Evolutionary conservation across 768 basidiomycete genomes (phyloP).

Genomic region (Termitomyces eurrhizus): DNA sequence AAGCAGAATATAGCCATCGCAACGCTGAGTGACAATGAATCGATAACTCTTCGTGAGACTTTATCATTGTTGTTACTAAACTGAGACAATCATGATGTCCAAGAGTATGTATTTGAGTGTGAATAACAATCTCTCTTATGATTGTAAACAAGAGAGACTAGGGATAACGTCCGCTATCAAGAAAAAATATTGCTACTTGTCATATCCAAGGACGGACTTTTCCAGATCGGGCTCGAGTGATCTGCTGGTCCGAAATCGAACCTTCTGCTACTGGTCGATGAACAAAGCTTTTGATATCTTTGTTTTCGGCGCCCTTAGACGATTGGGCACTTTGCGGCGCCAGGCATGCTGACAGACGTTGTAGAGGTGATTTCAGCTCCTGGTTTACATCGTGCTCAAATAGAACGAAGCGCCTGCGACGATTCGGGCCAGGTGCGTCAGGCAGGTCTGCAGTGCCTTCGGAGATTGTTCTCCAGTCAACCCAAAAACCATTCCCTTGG

Average conservation of each 20-base stretch:
- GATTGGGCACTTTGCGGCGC: not conserved
- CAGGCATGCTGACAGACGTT: not conserved
- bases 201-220: not conserved
- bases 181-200: too few relatives aligned
- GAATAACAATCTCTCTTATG: too few relatives aligned
- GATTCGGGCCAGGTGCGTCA: conserved; percentile 20
- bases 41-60: too few relatives aligned
- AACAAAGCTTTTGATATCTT: not conserved
- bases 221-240: not conserved
- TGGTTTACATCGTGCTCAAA: not conserved
- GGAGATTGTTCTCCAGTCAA: conserved; percentile 26
- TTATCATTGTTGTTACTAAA: too few relatives aligned
- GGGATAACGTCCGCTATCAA: too few relatives aligned
- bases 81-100: too few relatives aligned
- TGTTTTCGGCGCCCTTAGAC: not conserved
- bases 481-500: conserved; percentile 22
- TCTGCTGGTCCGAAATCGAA: conserved; percentile 2
- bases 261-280: not conserved
- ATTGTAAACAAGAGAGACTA: too few relatives aligned
- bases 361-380: not conserved
- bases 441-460: conserved; percentile 28
- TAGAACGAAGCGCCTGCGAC: not conserved
- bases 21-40: too few relatives aligned
- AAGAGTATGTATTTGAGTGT: too few relatives aligned
- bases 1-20: too few relatives aligned